Percentiles rank a stretch among this genome's conserved stretches.
Conservation (phyloP, 257 asterid genomes). For the Verbena officinalis region DNA sequence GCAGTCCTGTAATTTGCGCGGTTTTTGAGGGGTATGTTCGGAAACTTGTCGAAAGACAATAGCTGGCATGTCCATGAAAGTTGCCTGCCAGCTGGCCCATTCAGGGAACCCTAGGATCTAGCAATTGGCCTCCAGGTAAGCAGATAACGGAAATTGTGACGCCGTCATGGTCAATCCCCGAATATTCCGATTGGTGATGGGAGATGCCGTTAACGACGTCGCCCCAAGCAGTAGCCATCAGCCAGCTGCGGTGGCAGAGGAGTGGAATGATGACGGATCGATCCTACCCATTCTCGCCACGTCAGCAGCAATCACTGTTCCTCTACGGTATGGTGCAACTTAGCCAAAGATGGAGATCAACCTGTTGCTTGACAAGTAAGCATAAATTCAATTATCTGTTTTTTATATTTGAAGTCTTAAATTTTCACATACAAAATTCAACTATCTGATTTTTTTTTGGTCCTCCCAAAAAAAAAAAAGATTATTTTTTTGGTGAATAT, state of each 20-base stretch:
- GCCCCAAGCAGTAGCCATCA: slow-evolving; percentile 23
- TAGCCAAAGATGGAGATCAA: too few relatives aligned
- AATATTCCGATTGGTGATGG: slow-evolving; percentile 24
- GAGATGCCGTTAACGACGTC: slow-evolving; percentile 22
- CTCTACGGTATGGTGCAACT: too few relatives aligned
- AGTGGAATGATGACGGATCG: slow-evolving; percentile 35
- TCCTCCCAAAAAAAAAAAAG: too few relatives aligned
- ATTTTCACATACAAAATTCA: too few relatives aligned
- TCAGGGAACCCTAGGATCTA: slow-evolving; percentile 22
- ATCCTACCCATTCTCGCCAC: slow-evolving; percentile 30
- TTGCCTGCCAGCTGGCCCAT: slow-evolving; percentile 67
- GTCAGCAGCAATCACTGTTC: slow-evolving; percentile 30
- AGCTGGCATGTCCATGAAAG: slow-evolving; percentile 63
- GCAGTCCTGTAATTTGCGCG: neutral
- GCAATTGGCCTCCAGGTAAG: slow-evolving; percentile 65
- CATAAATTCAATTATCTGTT: too few relatives aligned
- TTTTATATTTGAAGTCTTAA: too few relatives aligned
- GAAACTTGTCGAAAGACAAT: too few relatives aligned
- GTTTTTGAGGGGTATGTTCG: neutral
- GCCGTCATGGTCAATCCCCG: slow-evolving; percentile 12
- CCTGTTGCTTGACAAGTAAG: too few relatives aligned
- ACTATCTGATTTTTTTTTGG: too few relatives aligned
- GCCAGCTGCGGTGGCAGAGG: slow-evolving; percentile 25
- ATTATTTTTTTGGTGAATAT: too few relatives aligned
- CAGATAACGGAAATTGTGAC: slow-evolving; percentile 40